A percentile compares a stretch with the other conserved stretches of the same genome.
Conservation (phyloP, 768 basidiomycete species). For the Lactifluus pinguis region DNA sequence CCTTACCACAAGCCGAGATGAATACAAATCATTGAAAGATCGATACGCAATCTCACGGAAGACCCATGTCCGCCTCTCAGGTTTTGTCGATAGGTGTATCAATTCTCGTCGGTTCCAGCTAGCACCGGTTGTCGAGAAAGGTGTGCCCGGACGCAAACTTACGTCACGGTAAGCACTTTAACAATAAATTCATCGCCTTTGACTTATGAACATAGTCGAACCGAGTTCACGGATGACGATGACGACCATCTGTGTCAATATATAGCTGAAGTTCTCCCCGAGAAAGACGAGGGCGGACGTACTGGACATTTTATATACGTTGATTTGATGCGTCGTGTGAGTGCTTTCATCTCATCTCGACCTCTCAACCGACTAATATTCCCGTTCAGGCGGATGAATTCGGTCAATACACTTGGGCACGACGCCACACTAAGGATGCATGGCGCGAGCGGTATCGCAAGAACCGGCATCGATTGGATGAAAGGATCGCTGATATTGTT, state of each 20-base stretch:
- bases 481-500: conserved; percentile 15
- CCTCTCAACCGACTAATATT: background rate
- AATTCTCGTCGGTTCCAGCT: conserved; percentile 1
- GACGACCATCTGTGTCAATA: conserved; percentile 10
- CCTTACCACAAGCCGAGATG: background rate
- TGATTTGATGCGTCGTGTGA: conserved; percentile 14
- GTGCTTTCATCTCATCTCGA: background rate
- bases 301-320: conserved; percentile 10
- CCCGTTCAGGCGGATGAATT: conserved; percentile 2
- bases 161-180: conserved; percentile 2
- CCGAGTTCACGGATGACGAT: conserved; percentile 10
- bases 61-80: conserved; percentile 14
- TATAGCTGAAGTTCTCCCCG: conserved; percentile 11
- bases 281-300: conserved; percentile 10
- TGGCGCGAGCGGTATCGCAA: conserved; percentile 24
- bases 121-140: background rate
- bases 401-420: conserved; percentile 16
- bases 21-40: conserved; percentile 8
- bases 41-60: conserved; percentile 12
- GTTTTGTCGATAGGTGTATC: conserved; percentile 15
- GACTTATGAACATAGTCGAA: background rate
- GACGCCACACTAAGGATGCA: conserved; percentile 16
- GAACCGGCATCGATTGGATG: conserved; percentile 15
- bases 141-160: background rate
- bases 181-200: background rate